These are phyloP conservation scores for Aspergillus fumigatiaffinis DNA, from an alignment of 2,329 filamentous ascomycete genomes.

Conservation along the genomic window DNA sequence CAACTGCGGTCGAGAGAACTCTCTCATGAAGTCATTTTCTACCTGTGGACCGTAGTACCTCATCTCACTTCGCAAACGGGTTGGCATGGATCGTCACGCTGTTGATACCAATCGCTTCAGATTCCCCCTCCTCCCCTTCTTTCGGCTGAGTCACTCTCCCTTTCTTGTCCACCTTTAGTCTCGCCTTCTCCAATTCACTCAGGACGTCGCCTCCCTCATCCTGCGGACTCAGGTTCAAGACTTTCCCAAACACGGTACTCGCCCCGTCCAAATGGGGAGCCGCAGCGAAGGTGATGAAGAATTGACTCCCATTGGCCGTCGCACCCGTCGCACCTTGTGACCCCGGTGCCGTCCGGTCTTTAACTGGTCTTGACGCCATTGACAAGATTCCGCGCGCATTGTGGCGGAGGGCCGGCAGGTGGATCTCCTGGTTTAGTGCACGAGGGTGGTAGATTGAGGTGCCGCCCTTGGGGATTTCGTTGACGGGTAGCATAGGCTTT, in stretches of 20 bases:
- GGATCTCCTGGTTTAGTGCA: constrained; percentile 61
- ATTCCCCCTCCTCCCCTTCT: constrained; percentile 33
- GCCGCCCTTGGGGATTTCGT: constrained; percentile 51
- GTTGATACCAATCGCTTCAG: constrained; percentile 53
- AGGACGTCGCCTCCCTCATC: constrained; percentile 45
- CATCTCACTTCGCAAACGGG: constrained; percentile 54
- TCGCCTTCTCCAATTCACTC: constrained; percentile 54
- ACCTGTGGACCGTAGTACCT: background rate
- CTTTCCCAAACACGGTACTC: constrained; percentile 63
- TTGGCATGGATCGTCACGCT: constrained; percentile 61
- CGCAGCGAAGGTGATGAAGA: constrained; percentile 60
- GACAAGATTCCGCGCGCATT: constrained; percentile 56
- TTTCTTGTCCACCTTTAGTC: constrained; percentile 61
- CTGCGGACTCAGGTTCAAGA: constrained; percentile 44
- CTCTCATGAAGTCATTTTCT: background rate
- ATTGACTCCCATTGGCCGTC: constrained; percentile 56
- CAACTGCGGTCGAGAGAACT: background rate
- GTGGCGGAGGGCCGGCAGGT: constrained; percentile 53
- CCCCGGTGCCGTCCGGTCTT: constrained; percentile 44
- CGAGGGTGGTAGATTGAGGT: constrained; percentile 51
- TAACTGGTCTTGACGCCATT: constrained; percentile 54
- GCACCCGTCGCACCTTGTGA: constrained; percentile 38
- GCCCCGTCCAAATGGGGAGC: constrained; percentile 63
- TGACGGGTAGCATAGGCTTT: constrained; percentile 41
- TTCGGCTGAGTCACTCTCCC: constrained; percentile 49